These are phyloP conservation scores for Dictyostelium capitatum DNA, from an alignment of 78 protist species.

Conservation along the genomic window DNA sequence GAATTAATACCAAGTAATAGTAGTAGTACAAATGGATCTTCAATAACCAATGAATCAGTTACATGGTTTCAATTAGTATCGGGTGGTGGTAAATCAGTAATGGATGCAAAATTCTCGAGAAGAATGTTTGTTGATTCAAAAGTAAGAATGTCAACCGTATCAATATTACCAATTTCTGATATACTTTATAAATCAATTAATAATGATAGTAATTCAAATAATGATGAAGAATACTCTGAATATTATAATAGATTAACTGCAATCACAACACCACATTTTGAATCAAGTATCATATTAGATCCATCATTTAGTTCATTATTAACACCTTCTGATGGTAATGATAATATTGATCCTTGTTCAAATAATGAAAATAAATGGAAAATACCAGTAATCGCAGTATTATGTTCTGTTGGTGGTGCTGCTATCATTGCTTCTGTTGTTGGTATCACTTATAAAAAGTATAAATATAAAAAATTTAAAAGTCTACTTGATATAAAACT, in stretches of 20 bases:
- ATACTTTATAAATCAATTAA: neutral
- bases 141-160: neutral
- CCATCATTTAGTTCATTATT: conserved; percentile 25
- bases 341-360: too few species aligned
- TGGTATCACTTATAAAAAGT: neutral
- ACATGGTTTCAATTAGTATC: conserved; percentile 34
- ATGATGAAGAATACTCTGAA: neutral
- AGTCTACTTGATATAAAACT: too few species aligned
- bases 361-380: conserved; percentile 16
- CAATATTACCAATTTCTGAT: neutral
- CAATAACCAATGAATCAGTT: neutral
- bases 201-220: neutral
- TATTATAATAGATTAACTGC: conserved; percentile 26
- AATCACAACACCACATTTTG: conserved; percentile 11
- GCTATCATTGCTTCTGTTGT: neutral
- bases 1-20: neutral
- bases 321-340: neutral
- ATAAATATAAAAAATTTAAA: neutral
- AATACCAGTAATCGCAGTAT: conserved; percentile 30
- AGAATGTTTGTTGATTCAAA: conserved; percentile 41
- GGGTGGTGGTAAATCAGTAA: conserved; percentile 2
- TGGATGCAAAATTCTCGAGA: conserved; percentile 46
- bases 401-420: conserved; percentile 29
- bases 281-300: neutral
- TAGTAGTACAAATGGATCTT: neutral